Evolutionary conservation across 192 early-diverging fungal genomes (phyloP).

Genomic region (Umbelopsis isabellina): DNA sequence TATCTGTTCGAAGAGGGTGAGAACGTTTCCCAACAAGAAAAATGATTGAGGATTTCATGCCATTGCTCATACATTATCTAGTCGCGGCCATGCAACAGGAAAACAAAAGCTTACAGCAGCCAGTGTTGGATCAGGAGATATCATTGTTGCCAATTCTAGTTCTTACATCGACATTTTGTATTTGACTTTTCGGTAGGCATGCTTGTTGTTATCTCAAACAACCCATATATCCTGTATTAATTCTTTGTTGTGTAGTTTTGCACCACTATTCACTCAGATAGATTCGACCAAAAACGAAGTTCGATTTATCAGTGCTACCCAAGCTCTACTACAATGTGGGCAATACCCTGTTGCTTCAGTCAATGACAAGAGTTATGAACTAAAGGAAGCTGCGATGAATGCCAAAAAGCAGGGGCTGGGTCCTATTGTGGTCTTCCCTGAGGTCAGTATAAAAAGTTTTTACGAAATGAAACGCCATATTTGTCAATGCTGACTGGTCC

Average conservation of each 20-base stretch:
- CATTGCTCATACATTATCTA: not conserved
- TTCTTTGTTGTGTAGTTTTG: slow-evolving; percentile 45
- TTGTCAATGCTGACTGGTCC: not conserved
- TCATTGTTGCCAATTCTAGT: slow-evolving; percentile 80
- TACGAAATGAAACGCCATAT: not conserved
- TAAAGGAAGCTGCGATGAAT: slow-evolving; percentile 46
- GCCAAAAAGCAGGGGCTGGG: slow-evolving; percentile 46
- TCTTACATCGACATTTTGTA: slow-evolving; percentile 87
- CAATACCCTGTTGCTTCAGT: slow-evolving; percentile 43
- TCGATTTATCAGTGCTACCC: slow-evolving; percentile 36
- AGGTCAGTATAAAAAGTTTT: slow-evolving; percentile 41
- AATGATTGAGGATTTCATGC: not conserved
- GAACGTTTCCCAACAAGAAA: too few relatives aligned
- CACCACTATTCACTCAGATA: slow-evolving; percentile 66
- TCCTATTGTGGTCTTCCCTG: slow-evolving; percentile 72
- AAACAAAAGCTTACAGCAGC: slow-evolving; percentile 10
- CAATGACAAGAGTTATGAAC: slow-evolving; percentile 34
- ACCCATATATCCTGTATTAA: not conserved
- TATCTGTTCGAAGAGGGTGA: slow-evolving; percentile 73
- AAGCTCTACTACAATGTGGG: slow-evolving; percentile 51
- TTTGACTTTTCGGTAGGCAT: slow-evolving; percentile 60
- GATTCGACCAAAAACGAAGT: slow-evolving; percentile 52
- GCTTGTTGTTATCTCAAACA: not conserved
- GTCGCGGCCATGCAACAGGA: slow-evolving; percentile 35
- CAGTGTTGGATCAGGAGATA: slow-evolving; percentile 60